Evolutionary conservation across 2,329 filamentous ascomycete genomes (phyloP).

Genomic region (Neopestalotiopsis sp.): DNA sequence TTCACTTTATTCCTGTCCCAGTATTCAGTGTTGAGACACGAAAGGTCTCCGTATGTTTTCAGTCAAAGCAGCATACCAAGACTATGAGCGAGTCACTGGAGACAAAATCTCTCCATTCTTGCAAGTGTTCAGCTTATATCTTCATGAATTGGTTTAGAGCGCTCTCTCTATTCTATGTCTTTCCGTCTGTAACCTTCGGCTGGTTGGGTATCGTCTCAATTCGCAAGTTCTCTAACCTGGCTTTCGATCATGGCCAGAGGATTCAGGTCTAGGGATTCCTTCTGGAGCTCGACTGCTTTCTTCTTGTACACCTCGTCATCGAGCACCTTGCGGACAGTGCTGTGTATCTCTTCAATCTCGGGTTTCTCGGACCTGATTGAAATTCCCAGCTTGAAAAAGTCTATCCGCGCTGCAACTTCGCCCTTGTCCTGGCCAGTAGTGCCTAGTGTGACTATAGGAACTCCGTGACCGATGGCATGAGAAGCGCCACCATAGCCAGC

Average conservation of each 20-base stretch:
- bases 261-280: slow-evolving; percentile 8
- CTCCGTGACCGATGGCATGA: slow-evolving; percentile 21
- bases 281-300: slow-evolving; percentile 6
- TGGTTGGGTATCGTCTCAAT: neutral
- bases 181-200: neutral
- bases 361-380: neutral
- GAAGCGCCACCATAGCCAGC: slow-evolving; percentile 42
- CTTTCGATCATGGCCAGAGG: neutral
- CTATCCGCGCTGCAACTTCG: neutral
- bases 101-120: too few relatives aligned
- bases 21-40: too few relatives aligned
- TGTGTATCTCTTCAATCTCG: neutral
- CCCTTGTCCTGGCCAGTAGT: slow-evolving; percentile 22
- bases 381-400: neutral
- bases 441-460: slow-evolving; percentile 22
- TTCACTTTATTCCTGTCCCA: too few relatives aligned
- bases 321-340: neutral
- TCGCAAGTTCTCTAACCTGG: slow-evolving; percentile 1
- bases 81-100: too few relatives aligned
- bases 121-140: too few relatives aligned
- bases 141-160: neutral
- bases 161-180: neutral
- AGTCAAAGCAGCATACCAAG: too few relatives aligned
- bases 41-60: too few relatives aligned
- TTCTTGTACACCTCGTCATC: slow-evolving; percentile 6